A percentile compares a stretch with the other conserved stretches of the same genome.
These are phyloP conservation scores for Trifolium pratense DNA, from an alignment of 306 rosid genomes.

Conservation along the genomic window DNA sequence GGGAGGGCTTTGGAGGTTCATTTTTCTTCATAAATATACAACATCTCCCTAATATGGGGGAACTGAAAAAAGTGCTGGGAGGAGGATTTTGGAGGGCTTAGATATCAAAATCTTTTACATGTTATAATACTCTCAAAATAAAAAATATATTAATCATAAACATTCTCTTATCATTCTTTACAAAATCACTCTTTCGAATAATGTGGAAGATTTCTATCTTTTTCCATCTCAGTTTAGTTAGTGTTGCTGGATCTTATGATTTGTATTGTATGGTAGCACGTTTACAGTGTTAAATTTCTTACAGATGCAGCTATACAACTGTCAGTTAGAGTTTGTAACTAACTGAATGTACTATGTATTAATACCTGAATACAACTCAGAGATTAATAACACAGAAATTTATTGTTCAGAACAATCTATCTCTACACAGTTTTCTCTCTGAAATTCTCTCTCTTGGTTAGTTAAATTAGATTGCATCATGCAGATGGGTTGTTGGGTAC, in stretches of 20 bases:
- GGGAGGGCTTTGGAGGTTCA: no score
- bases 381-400: background rate
- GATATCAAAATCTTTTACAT: no score
- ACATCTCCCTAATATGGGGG: no score
- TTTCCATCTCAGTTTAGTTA: background rate
- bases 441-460: conserved; percentile 2
- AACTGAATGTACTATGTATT: background rate
- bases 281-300: background rate
- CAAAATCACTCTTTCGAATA: no score
- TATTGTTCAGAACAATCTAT: background rate
- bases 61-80: no score
- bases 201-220: no score
- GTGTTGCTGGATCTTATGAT: background rate
- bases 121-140: no score
- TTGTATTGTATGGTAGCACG: background rate
- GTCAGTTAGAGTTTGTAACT: conserved; percentile 1
- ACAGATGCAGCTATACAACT: background rate
- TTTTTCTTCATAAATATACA: no score
- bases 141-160: no score
- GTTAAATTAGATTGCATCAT: conserved; percentile 1
- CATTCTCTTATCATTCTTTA: no score
- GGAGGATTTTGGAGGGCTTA: no score
- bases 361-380: background rate
- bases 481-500: background rate
- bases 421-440: background rate